Conservation (phyloP, 192 early-diverging fungal species). For the Coemansia sp. region DNA sequence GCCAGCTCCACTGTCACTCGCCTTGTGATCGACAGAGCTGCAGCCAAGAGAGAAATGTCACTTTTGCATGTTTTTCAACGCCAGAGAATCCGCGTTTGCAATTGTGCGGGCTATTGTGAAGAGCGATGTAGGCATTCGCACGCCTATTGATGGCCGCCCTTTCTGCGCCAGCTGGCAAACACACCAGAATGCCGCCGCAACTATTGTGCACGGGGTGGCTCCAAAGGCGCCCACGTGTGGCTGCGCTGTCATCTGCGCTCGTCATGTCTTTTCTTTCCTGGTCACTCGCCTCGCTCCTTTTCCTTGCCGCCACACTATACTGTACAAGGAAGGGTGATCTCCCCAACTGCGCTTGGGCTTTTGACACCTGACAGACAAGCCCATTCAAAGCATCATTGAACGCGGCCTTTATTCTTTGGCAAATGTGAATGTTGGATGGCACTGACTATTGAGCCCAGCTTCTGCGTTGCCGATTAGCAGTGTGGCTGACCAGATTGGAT, state of each 20-base stretch:
- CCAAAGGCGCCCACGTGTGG: constrained; percentile 1
- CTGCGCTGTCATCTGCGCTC: constrained; percentile 5
- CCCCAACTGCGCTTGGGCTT: not conserved
- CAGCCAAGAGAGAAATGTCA: not conserved
- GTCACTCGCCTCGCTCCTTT: not conserved
- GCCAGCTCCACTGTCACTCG: not conserved
- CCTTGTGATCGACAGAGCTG: constrained; percentile 9
- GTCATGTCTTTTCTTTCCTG: not conserved
- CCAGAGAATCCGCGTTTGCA: constrained; percentile 1
- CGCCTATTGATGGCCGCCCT: not conserved
- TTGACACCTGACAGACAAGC: not conserved
- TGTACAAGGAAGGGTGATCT: not conserved
- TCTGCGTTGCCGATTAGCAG: not conserved
- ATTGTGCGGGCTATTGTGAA: constrained; percentile 8
- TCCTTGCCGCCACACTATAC: not conserved
- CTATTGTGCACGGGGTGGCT: constrained; percentile 3
- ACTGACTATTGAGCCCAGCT: constrained; percentile 2
- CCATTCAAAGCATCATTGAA: not conserved
- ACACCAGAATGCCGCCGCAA: not conserved
- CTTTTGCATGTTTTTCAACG: constrained; percentile 2
- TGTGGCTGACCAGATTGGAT: constrained; percentile 6
- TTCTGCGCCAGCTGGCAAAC: not conserved
- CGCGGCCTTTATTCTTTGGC: constrained; percentile 4
- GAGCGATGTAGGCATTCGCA: not conserved
- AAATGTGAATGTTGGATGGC: constrained; percentile 16